Evolutionary conservation across 2,329 filamentous ascomycete species (phyloP).

Genomic region (Hypoxylon sp.): DNA sequence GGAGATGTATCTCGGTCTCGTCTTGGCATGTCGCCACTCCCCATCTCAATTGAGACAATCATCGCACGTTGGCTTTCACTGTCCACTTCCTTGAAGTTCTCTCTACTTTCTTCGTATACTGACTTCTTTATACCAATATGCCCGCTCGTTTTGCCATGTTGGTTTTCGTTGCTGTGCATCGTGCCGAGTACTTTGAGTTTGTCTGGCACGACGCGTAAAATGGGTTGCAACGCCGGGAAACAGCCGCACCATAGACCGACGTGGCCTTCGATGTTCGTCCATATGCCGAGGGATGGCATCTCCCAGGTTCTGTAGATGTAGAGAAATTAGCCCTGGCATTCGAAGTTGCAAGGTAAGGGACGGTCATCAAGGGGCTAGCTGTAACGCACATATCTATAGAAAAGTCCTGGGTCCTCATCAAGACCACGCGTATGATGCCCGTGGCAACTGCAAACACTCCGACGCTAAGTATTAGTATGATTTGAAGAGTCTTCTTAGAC

Average conservation of each 20-base stretch:
- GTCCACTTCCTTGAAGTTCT: constrained; percentile 4
- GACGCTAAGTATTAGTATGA: constrained; percentile 57
- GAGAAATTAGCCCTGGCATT: constrained; percentile 14
- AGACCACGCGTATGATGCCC: constrained; percentile 57
- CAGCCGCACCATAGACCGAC: constrained; percentile 61
- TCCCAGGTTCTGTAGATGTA: constrained; percentile 54
- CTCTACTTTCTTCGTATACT: constrained; percentile 4
- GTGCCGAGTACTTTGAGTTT: constrained; percentile 49
- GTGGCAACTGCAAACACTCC: constrained; percentile 58
- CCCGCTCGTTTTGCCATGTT: not conserved
- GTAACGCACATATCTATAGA: constrained; percentile 53
- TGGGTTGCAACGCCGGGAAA: constrained; percentile 59
- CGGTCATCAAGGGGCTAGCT: too few relatives aligned
- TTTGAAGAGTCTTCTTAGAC: constrained; percentile 53
- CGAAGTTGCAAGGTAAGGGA: not conserved
- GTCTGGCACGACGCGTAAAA: constrained; percentile 54
- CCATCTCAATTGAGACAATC: constrained; percentile 30
- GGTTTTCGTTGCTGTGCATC: constrained; percentile 11
- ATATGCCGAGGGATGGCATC: constrained; percentile 56
- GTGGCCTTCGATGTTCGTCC: constrained; percentile 60
- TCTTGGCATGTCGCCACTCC: not conserved
- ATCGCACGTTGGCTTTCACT: constrained; percentile 36
- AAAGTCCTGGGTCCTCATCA: constrained; percentile 55
- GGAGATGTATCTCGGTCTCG: constrained; percentile 10
- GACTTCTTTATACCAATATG: constrained; percentile 2